A percentile compares a stretch with the other conserved stretches of the same genome.
Conservation (phyloP, 345 rosid genomes). For the Rhodamnia argentea region DNA sequence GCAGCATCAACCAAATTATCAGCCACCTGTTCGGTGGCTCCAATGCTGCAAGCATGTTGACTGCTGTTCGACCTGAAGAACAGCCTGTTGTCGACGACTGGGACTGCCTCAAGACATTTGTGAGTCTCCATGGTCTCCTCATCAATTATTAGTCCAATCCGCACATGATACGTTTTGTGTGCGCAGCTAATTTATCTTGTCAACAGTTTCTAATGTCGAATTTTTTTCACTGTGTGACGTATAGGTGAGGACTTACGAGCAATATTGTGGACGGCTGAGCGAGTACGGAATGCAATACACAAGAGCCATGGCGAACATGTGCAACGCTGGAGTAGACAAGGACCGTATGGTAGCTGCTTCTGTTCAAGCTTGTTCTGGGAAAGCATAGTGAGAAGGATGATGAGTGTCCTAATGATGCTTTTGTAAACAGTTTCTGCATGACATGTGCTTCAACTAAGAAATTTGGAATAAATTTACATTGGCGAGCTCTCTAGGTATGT, state of each 20-base stretch:
- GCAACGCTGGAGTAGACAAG: conserved; percentile 20
- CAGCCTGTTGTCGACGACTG: conserved; percentile 32
- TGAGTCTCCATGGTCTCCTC: background rate
- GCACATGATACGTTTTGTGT: background rate
- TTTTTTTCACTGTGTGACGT: background rate
- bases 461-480: background rate
- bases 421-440: background rate
- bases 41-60: background rate
- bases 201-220: background rate
- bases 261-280: conserved; percentile 18
- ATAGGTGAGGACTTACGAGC: conserved; percentile 22
- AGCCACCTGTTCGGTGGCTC: conserved; percentile 12
- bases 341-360: background rate
- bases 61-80: conserved; percentile 6
- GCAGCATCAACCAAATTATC: conserved; percentile 19
- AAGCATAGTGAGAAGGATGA: background rate
- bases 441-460: background rate
- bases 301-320: conserved; percentile 28
- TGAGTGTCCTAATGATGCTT: background rate
- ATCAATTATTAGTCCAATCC: background rate
- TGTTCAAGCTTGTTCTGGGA: background rate
- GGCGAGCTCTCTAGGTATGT: too few species aligned
- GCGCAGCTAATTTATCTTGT: background rate
- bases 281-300: conserved; percentile 29
- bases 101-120: conserved; percentile 34